Evolutionary conservation across 495 filamentous ascomycete genomes (phyloP).

Genomic region (Penicillium malachiteum): DNA sequence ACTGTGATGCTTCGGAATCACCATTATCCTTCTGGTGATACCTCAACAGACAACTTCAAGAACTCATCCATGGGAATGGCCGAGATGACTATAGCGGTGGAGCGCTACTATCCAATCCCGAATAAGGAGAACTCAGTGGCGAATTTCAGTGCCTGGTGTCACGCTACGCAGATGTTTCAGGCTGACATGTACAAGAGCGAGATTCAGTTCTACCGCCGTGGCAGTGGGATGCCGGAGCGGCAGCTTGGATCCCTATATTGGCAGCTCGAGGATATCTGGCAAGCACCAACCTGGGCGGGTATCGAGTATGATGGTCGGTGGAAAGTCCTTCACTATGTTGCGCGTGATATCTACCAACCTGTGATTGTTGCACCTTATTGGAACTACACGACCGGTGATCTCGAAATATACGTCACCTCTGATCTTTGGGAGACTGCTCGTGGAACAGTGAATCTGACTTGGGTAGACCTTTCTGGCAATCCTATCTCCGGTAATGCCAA

Average conservation of each 20-base stretch:
- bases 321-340: constrained; percentile 63
- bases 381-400: constrained; percentile 51
- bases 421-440: constrained; percentile 40
- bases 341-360: constrained; percentile 59
- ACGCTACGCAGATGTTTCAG: constrained; percentile 67
- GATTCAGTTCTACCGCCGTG: constrained; percentile 66
- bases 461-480: constrained; percentile 42
- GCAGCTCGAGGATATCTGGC: constrained; percentile 72
- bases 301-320: constrained; percentile 65
- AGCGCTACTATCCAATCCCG: constrained; percentile 63
- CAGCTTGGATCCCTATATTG: constrained; percentile 67
- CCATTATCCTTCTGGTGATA: constrained; percentile 56
- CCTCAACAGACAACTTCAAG: constrained; percentile 40
- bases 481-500: constrained; percentile 30
- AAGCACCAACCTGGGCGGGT: constrained; percentile 65
- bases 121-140: constrained; percentile 53
- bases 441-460: constrained; percentile 38
- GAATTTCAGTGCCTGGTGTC: constrained; percentile 70
- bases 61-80: constrained; percentile 50
- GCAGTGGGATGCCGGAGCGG: constrained; percentile 57
- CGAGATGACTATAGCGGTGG: constrained; percentile 62
- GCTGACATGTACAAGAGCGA: constrained; percentile 64
- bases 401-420: constrained; percentile 59
- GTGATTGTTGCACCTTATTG: constrained; percentile 63
- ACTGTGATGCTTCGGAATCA: constrained; percentile 63